Evolutionary conservation across 2,329 filamentous ascomycete genomes (phyloP).

Genomic region (Aspergillus puulaauensis): DNA sequence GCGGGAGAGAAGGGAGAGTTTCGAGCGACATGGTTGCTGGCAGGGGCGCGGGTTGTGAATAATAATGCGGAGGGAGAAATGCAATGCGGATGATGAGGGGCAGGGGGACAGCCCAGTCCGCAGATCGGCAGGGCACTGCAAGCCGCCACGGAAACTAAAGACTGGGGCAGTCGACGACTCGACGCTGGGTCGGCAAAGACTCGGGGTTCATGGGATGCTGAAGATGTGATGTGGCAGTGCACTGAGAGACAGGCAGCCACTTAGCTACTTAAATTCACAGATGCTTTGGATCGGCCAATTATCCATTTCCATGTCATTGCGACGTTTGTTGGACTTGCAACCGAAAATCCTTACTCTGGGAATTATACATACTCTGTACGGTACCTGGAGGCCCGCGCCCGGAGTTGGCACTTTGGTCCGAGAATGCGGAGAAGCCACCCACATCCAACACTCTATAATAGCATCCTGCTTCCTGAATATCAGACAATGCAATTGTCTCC

Average conservation of each 20-base stretch:
- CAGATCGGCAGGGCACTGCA: not conserved
- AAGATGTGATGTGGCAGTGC: not conserved
- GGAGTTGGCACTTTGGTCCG: slow-evolving; percentile 4
- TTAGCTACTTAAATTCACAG: not conserved
- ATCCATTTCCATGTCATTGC: not conserved
- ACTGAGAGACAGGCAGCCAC: not conserved
- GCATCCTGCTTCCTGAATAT: not conserved
- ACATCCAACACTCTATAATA: not conserved
- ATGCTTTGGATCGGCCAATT: not conserved
- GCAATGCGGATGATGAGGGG: not conserved
- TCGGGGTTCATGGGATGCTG: not conserved
- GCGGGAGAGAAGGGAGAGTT: slow-evolving; percentile 39
- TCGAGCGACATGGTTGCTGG: slow-evolving; percentile 11
- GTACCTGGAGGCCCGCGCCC: not conserved
- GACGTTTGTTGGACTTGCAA: not conserved
- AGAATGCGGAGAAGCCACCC: slow-evolving; percentile 2
- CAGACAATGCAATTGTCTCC: not conserved
- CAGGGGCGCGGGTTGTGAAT: not conserved
- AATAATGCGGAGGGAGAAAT: not conserved
- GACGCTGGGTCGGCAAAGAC: not conserved
- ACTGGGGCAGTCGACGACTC: not conserved
- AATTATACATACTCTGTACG: not conserved
- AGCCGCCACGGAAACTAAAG: not conserved
- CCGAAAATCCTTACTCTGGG: not conserved
- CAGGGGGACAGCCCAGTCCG: not conserved